Evolutionary conservation across 2,329 filamentous ascomycete genomes (phyloP).

Genomic region (Colletotrichum musicola): DNA sequence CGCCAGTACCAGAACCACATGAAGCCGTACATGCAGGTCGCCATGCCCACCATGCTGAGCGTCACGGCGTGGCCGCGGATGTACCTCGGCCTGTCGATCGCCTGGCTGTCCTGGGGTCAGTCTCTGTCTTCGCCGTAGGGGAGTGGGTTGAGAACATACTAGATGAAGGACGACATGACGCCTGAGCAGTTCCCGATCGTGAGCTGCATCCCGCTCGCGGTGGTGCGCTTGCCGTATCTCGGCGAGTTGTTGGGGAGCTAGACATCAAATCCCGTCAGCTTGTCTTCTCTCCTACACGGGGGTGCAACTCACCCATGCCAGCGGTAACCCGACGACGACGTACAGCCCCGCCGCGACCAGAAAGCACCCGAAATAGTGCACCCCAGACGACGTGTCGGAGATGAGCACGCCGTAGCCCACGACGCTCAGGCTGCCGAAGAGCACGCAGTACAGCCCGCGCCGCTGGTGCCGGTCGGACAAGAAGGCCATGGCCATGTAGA

Average conservation of each 20-base stretch:
- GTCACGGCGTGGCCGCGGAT: constrained; percentile 70
- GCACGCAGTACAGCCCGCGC: constrained; percentile 65
- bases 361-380: constrained; percentile 68
- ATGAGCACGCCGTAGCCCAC: constrained; percentile 69
- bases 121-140: no score
- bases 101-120: constrained; percentile 50
- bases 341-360: constrained; percentile 82
- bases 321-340: constrained; percentile 65
- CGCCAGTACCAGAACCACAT: constrained; percentile 51
- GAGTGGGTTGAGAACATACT: constrained; percentile 1
- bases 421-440: constrained; percentile 65
- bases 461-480: constrained; percentile 74
- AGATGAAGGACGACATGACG: constrained; percentile 54
- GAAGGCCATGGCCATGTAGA: constrained; percentile 75
- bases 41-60: constrained; percentile 41
- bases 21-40: constrained; percentile 50
- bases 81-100: constrained; percentile 67
- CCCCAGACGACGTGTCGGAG: constrained; percentile 62
- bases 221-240: constrained; percentile 81
- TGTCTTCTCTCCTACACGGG: neutral
- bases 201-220: constrained; percentile 77
- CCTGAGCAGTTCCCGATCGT: constrained; percentile 78
- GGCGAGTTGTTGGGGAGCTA: constrained; percentile 73
- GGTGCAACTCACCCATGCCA: constrained; percentile 62
- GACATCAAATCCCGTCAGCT: neutral